Percentiles rank a stretch among this genome's conserved stretches.
Conservation (phyloP, 441 rosid species). For the Pelargonium fulgidum region DNA sequence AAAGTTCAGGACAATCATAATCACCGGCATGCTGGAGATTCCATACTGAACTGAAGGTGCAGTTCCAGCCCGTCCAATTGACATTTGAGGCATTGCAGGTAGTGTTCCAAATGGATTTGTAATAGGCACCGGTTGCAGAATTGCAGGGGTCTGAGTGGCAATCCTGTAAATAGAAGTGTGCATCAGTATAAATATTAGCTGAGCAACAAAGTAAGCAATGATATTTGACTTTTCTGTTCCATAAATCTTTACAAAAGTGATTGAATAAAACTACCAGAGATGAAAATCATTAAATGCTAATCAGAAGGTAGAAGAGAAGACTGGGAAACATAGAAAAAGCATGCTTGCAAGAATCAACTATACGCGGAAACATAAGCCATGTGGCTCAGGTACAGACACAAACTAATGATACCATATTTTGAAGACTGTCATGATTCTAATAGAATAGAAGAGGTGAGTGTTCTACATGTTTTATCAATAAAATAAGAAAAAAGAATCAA, state of each 20-base stretch:
- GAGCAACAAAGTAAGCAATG: background rate
- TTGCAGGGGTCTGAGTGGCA: slow-evolving; percentile 35
- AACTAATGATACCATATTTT: background rate
- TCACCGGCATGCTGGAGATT: slow-evolving; percentile 88
- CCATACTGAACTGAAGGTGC: slow-evolving; percentile 84
- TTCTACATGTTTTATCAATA: background rate
- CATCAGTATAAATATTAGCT: slow-evolving; percentile 6
- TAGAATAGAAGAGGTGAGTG: background rate
- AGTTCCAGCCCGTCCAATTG: slow-evolving; percentile 71
- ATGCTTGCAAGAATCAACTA: background rate
- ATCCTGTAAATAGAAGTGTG: slow-evolving; percentile 36
- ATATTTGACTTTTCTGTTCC: background rate
- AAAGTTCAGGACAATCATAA: slow-evolving; percentile 21
- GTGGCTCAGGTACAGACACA: background rate
- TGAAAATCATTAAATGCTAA: background rate
- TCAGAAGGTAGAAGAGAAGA: background rate
- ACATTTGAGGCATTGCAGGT: slow-evolving; percentile 86
- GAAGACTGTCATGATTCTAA: slow-evolving; percentile 1
- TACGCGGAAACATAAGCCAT: background rate
- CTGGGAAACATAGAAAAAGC: background rate
- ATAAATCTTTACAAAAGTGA: background rate
- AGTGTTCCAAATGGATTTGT: slow-evolving; percentile 88
- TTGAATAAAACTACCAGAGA: background rate
- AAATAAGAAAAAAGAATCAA: background rate
- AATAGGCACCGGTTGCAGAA: slow-evolving; percentile 47